Evolutionary conservation across 2,329 filamentous ascomycete species (phyloP).

Genomic region (Bipolaris sorokiniana): DNA sequence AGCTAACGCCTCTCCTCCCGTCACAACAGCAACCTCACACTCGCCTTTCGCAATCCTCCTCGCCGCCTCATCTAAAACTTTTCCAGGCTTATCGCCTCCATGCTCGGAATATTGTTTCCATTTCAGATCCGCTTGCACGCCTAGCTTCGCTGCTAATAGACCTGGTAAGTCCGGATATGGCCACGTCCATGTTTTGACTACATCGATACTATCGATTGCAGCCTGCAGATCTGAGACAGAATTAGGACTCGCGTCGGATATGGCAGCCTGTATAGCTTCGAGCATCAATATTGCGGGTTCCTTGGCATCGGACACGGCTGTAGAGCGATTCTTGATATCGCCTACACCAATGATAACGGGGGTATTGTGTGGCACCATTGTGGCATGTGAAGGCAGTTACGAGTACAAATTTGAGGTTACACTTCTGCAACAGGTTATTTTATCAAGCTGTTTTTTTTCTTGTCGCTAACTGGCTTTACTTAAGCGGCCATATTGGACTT

Average conservation of each 20-base stretch:
- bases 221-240: conserved; percentile 48
- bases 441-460: too few relatives aligned
- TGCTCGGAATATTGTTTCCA: conserved; percentile 62
- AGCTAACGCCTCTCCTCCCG: conserved; percentile 69
- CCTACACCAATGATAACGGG: conserved; percentile 69
- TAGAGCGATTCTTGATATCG: conserved; percentile 65
- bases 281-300: conserved; percentile 67
- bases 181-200: conserved; percentile 71
- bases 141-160: conserved; percentile 59
- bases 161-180: conserved; percentile 65
- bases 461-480: too few relatives aligned
- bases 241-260: conserved; percentile 57
- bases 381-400: too few relatives aligned
- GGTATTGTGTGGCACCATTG: not conserved
- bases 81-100: conserved; percentile 68
- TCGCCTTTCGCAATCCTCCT: conserved; percentile 61
- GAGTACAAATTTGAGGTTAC: too few relatives aligned
- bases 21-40: conserved; percentile 63
- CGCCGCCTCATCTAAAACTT: conserved; percentile 68
- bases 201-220: conserved; percentile 63
- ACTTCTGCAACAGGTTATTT: too few relatives aligned
- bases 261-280: conserved; percentile 59
- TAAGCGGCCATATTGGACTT: too few relatives aligned
- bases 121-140: conserved; percentile 52
- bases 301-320: conserved; percentile 58